A percentile compares a stretch with the other conserved stretches of the same genome.
phyloP scores from a whole-genome alignment of 2,329 filamentous ascomycete genomes.

The Fusarium zealandicum region DNA sequence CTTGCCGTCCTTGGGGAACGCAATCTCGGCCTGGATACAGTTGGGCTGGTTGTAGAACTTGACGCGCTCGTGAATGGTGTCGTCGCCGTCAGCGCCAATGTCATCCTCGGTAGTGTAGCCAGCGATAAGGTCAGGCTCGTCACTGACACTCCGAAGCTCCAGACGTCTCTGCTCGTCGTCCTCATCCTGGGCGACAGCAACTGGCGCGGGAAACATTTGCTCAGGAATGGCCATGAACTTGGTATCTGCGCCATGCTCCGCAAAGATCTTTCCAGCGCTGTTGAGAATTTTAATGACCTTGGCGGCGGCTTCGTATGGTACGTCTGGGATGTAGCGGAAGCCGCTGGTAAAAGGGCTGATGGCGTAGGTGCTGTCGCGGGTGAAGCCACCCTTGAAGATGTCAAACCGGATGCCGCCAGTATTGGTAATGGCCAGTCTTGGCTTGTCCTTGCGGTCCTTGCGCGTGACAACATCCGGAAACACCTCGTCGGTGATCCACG shows the following conservation, averaged over 20 bases:
- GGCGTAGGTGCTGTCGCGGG: constrained; percentile 83
- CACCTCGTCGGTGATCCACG: constrained; percentile 78
- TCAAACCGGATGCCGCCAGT: constrained; percentile 94
- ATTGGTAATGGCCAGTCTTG: constrained; percentile 80
- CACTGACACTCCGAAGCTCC: constrained; percentile 43
- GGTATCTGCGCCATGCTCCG: constrained; percentile 47
- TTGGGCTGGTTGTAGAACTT: constrained; percentile 82
- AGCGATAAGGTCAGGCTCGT: constrained; percentile 56
- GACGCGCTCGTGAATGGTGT: constrained; percentile 81
- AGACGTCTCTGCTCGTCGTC: constrained; percentile 39
- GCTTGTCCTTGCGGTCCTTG: constrained; percentile 62
- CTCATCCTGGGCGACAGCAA: constrained; percentile 19
- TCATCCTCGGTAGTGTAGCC: constrained; percentile 94
- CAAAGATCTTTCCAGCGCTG: constrained; percentile 58
- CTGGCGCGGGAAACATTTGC: constrained; percentile 42
- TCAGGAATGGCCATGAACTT: constrained; percentile 61
- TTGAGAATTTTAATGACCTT: constrained; percentile 71
- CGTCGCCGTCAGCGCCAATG: constrained; percentile 82
- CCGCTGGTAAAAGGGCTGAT: constrained; percentile 87
- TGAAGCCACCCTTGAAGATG: constrained; percentile 91
- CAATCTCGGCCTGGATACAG: constrained; percentile 74
- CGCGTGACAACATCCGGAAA: constrained; percentile 72
- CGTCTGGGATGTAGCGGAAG: constrained; percentile 78
- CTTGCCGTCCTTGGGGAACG: constrained; percentile 62
- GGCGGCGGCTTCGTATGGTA: constrained; percentile 78